Evolutionary conservation across 805 yeast species (phyloP).

Genomic region (Saccharomycopsis vini): DNA sequence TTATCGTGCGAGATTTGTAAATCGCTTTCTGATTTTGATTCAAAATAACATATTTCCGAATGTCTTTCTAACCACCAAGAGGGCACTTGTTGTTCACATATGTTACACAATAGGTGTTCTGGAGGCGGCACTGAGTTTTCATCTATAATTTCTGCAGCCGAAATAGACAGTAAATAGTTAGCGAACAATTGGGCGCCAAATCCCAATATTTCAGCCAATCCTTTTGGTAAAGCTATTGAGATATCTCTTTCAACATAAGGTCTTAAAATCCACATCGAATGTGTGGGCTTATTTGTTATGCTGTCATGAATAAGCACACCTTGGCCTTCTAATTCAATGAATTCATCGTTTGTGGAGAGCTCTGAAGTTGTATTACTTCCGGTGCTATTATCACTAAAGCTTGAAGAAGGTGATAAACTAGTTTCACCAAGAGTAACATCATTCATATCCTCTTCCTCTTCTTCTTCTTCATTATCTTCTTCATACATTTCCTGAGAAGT

Average conservation of each 20-base stretch:
- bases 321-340: constrained; percentile 81
- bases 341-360: constrained; percentile 49
- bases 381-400: background rate
- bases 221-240: constrained; percentile 54
- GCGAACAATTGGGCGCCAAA: constrained; percentile 83
- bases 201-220: constrained; percentile 68
- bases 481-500: constrained; percentile 1
- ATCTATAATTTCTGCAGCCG: constrained; percentile 55
- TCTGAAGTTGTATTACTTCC: constrained; percentile 25
- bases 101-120: constrained; percentile 73
- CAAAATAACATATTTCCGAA: constrained; percentile 77
- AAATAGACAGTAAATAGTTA: constrained; percentile 55
- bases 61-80: constrained; percentile 96
- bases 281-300: constrained; percentile 50
- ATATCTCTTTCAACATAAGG: constrained; percentile 56
- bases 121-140: constrained; percentile 69
- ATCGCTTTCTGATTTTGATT: constrained; percentile 73
- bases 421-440: background rate
- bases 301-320: constrained; percentile 74
- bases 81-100: constrained; percentile 86
- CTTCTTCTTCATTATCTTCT: too few relatives aligned
- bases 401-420: background rate
- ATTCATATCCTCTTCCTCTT: too few relatives aligned
- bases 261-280: constrained; percentile 88
- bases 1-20: constrained; percentile 69